Conservation (phyloP, 2,329 filamentous ascomycete species). For the Chaetomiaceae sp. region DNA sequence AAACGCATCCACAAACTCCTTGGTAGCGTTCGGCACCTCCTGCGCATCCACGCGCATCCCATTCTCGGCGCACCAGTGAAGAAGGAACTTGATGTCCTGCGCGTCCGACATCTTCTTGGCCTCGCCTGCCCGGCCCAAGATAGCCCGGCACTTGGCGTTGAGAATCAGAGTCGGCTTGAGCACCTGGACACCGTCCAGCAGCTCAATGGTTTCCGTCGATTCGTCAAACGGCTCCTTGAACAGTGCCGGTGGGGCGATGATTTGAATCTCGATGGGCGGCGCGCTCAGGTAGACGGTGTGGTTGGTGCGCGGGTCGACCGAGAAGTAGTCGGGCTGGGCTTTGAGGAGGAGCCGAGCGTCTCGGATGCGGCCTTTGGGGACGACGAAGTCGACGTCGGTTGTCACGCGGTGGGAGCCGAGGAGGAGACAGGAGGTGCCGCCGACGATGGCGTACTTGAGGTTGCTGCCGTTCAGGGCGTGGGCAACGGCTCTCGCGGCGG, state of each 20-base stretch:
- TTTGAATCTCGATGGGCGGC: neutral
- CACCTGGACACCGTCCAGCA: neutral
- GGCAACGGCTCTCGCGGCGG: neutral
- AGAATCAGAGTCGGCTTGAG: neutral
- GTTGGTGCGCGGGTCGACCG: neutral
- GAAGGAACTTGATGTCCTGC: neutral
- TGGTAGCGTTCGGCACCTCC: neutral
- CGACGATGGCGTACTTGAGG: neutral
- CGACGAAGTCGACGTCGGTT: constrained; percentile 1
- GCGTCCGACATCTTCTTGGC: neutral
- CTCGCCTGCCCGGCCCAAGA: neutral
- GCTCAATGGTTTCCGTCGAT: neutral
- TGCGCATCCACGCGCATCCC: neutral
- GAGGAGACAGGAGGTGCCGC: neutral
- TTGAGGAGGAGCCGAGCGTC: neutral
- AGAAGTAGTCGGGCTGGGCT: neutral
- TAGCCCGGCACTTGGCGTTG: neutral
- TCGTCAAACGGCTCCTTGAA: constrained; percentile 3
- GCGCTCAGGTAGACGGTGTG: constrained; percentile 1
- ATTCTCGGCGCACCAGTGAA: neutral
- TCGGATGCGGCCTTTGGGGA: neutral
- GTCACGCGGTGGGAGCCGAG: neutral
- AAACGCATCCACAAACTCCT: neutral
- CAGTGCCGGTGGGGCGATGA: neutral
- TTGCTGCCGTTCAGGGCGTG: neutral